Base-by-base conservation (phyloP, 345 rosid species). In the Hibiscus mutabilis region DNA sequence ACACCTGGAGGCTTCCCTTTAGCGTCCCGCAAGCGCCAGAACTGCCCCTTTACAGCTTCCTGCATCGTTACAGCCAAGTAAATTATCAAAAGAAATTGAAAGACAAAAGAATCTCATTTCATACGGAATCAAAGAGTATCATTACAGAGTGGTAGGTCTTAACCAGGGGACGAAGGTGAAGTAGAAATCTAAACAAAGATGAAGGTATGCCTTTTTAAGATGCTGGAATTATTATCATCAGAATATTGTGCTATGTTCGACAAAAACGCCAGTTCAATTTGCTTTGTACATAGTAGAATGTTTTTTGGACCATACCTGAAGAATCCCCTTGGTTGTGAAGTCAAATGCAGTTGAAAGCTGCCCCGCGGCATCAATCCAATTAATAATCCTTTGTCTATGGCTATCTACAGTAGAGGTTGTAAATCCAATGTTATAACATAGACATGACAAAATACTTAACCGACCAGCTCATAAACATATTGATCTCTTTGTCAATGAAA, bases 1-100 rank as follows among this genome's bases (percentile, higher is more conserved):
- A 91, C 89, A 62, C 97, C 96, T 0, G 97, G 93, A 55, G 96
- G 97, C 84, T 93, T 93, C 72, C 96, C 97, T 76, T 86, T 86
- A 1, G 89, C 63, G 71, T 93, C 97, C 74, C 88, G 76, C 74
- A 93, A 83, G 71, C 91, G 92, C 98, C 98, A 84, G 40, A 79
- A 81, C 79, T 88, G 91, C 65, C 96, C 96, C 79, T 87, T 91
- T 0, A 89, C 97, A 42, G 98, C 97, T 82, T 91, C 97, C 94
- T 89, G 66, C 77, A 77, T 55, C 55, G 42, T 15, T 71, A 60
- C 42, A 66, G 74, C 49, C 56, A 70, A 70, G 53, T 44, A 14
- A 37, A 13, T 8, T 8, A 74, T 46, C n/a, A 66, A 56, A 60
- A 71, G 60, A 58, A 63, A 66, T 6, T 47, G 61, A 7, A 57